Conservation (phyloP, 202 grass and related monocot genomes). For the Hordeum pubiflorum region DNA sequence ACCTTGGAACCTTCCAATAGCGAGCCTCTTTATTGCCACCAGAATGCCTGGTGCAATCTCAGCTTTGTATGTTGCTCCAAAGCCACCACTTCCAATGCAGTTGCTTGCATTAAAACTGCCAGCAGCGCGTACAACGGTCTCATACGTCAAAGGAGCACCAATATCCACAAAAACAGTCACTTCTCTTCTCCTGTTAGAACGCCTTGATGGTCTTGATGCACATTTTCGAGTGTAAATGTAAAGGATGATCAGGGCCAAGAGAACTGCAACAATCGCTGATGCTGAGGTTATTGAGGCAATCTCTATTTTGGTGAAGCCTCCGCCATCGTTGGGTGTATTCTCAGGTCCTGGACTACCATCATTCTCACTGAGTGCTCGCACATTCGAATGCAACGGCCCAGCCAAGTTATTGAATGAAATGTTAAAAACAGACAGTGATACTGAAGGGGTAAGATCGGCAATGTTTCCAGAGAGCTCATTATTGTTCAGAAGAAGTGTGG, state of each 20-base stretch:
- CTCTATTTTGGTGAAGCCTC: conserved; percentile 80
- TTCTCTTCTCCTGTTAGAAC: conserved; percentile 55
- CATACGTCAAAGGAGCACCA: conserved; percentile 72
- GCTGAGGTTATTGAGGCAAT: conserved; percentile 89
- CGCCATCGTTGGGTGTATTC: conserved; percentile 7
- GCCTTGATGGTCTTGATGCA: conserved; percentile 39
- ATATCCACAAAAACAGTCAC: conserved; percentile 84
- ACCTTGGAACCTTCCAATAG: conserved; percentile 87
- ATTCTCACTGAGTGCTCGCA: conserved; percentile 17
- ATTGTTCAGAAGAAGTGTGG: conserved; percentile 55
- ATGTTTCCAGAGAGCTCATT: conserved; percentile 66
- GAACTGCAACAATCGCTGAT: conserved; percentile 83
- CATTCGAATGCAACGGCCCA: conserved; percentile 48
- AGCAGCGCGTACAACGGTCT: conserved; percentile 74
- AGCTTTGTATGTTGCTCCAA: conserved; percentile 93
- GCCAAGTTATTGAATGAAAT: conserved; percentile 84
- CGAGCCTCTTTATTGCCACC: conserved; percentile 89
- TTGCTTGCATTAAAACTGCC: conserved; percentile 89
- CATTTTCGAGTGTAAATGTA: conserved; percentile 93
- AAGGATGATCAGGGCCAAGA: conserved; percentile 67
- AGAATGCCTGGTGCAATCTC: conserved; percentile 79
- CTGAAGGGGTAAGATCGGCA: conserved; percentile 29
- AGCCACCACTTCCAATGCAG: conserved; percentile 91
- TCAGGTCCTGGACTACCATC: conserved; percentile 28
- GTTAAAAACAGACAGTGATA: conserved; percentile 52